These are phyloP conservation scores for Blastomyces gilchristii DNA, from an alignment of 2,329 filamentous ascomycete species.

Conservation along the genomic window DNA sequence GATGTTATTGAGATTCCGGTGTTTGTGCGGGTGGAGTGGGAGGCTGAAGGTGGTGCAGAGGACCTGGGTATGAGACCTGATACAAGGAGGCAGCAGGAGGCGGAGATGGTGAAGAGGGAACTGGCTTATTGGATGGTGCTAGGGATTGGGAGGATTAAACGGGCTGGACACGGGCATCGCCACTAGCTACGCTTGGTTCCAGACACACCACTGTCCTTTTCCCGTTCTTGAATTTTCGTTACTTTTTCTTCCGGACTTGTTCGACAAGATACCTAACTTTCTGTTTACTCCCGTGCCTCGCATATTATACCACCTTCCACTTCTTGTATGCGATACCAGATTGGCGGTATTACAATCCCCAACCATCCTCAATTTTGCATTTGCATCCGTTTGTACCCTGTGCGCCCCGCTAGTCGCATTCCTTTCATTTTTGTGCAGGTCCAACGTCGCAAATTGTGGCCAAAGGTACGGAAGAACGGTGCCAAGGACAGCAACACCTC, in stretches of 20 bases:
- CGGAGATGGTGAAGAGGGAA: slow-evolving; percentile 67
- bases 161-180: slow-evolving; percentile 11
- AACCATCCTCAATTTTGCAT: background rate
- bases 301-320: background rate
- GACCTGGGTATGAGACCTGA: slow-evolving; percentile 24
- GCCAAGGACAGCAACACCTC: background rate
- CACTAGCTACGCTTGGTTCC: slow-evolving; percentile 5
- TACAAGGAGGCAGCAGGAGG: slow-evolving; percentile 40
- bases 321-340: background rate
- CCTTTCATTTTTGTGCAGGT: background rate
- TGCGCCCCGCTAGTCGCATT: background rate
- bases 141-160: slow-evolving; percentile 68
- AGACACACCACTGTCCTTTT: background rate
- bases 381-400: background rate
- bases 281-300: background rate
- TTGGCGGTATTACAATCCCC: background rate
- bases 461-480: background rate
- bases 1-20: slow-evolving; percentile 80
- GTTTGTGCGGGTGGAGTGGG: slow-evolving; percentile 88
- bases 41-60: slow-evolving; percentile 47
- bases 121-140: slow-evolving; percentile 93
- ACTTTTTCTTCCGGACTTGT: background rate
- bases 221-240: background rate
- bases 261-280: background rate
- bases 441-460: background rate